Percentiles rank a stretch among this genome's conserved stretches.
Evolutionary conservation across 768 basidiomycete genomes (phyloP).

Genomic region (Serendipita indica): DNA sequence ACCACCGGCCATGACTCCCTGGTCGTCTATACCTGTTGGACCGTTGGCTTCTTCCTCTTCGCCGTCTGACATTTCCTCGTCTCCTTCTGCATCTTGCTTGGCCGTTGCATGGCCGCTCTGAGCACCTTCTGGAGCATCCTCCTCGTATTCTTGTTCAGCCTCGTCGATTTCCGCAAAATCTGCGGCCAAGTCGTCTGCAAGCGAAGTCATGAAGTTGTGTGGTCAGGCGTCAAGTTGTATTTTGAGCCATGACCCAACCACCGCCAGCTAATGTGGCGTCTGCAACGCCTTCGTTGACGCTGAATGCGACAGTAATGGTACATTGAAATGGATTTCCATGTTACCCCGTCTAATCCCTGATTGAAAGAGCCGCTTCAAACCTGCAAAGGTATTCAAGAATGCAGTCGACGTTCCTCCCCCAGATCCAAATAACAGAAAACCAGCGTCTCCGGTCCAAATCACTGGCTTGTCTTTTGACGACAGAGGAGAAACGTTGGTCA

Average conservation of each 20-base stretch:
- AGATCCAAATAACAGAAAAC: constrained; percentile 29
- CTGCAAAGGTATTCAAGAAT: constrained; percentile 74
- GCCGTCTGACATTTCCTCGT: constrained; percentile 42
- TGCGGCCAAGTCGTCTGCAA: constrained; percentile 85
- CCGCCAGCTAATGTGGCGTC: constrained; percentile 19
- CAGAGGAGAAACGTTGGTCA: constrained; percentile 70
- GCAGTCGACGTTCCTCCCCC: constrained; percentile 50
- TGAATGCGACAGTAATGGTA: constrained; percentile 42
- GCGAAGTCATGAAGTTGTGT: constrained; percentile 25
- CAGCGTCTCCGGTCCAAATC: constrained; percentile 49
- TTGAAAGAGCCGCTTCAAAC: constrained; percentile 57
- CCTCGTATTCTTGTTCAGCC: constrained; percentile 37
- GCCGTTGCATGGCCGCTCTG: constrained; percentile 33
- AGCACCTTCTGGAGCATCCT: constrained; percentile 27
- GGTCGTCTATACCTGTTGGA: constrained; percentile 24
- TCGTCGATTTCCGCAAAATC: constrained; percentile 81
- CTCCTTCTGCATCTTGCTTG: constrained; percentile 40
- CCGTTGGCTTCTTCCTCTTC: constrained; percentile 34
- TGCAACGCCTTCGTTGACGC: constrained; percentile 24
- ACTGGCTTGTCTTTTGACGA: constrained; percentile 88
- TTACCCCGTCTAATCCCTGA: not conserved
- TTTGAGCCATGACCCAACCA: not conserved
- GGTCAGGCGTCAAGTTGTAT: not conserved
- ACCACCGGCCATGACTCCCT: constrained; percentile 64
- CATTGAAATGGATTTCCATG: constrained; percentile 2